phyloP scores from a whole-genome alignment of 441 rosid species.

The Pelargonium cotyledonis region DNA sequence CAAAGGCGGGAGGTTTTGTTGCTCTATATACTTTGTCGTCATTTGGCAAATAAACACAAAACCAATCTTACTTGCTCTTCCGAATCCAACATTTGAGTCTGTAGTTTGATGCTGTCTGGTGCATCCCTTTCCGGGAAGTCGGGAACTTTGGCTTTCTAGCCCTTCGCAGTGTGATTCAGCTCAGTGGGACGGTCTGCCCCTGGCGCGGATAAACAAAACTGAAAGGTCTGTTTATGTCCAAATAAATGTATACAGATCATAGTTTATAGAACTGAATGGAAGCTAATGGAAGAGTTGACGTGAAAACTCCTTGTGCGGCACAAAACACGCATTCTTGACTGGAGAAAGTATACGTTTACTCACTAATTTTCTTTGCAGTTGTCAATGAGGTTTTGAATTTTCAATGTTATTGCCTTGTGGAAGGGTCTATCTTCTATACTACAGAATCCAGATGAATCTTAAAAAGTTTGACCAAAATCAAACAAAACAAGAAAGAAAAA shows the following conservation, averaged over 20 bases:
- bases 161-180: no score
- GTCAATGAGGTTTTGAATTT: neutral
- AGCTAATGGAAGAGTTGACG: neutral
- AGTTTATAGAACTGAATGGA: no score
- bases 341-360: neutral
- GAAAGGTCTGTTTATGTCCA: no score
- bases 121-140: neutral
- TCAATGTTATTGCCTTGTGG: neutral
- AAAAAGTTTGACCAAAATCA: no score
- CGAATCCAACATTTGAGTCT: neutral
- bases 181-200: no score
- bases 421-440: no score
- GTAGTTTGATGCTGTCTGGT: neutral
- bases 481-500: no score
- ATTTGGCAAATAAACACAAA: neutral
- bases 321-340: conserved; percentile 22
- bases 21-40: conserved; percentile 1
- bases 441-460: no score
- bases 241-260: no score
- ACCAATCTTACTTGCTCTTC: neutral
- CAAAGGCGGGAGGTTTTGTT: conserved; percentile 16
- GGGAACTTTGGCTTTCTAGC: neutral
- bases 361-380: neutral
- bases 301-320: neutral
- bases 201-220: no score